Base-by-base conservation (phyloP, 164 flowering plant genomes). In the Nymphaea thermarum region DNA sequence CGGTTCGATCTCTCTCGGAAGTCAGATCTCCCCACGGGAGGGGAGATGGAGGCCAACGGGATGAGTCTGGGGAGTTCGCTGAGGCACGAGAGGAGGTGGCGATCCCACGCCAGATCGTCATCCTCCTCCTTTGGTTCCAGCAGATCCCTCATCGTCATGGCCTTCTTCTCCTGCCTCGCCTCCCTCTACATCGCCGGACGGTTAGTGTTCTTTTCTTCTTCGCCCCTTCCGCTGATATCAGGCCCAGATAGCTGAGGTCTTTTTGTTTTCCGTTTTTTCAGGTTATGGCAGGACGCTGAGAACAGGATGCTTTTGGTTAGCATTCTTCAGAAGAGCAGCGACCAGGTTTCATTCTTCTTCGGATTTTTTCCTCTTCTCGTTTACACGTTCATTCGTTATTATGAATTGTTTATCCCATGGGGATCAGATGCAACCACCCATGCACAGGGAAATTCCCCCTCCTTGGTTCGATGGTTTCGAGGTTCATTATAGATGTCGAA, bases 271-370 rank as follows among this genome's bases (percentile, higher is more conserved):
- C 10, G 43, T 25, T n/a, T 25, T 25, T 25, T 66, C 74, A 91
- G 97, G 80, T 77, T 93, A 77, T 93, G 98, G 98, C 97, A 93
- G 80, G 98, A 93, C 74, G 91, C 98, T 3, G 94, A 91, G 80
- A 87, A 79, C 81, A 77, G 98, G 77, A 74, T 66, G 18, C 61
- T 89, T 62, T 79, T 93, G 43, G 63, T 80, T 18, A 80, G 45
- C 71, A 81, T 93, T 71, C 83, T 93, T 6, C 65, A 75, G 80
- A 89, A 79, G 78, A 85, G 85, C 71, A 67, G 73, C 5, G 78
- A 36, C 69, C 87, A 83, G 87, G 96, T 93, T 67, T 68, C 42
- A 69, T 44, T 68, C 71, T 18, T 18, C 64, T 45, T 41, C 4
- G 63, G 11, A 63, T 47, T 47, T 12, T 47, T 47, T 47, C 43